Evolutionary conservation across 345 rosid species (phyloP).

Genomic region (Euclidium syriacum): DNA sequence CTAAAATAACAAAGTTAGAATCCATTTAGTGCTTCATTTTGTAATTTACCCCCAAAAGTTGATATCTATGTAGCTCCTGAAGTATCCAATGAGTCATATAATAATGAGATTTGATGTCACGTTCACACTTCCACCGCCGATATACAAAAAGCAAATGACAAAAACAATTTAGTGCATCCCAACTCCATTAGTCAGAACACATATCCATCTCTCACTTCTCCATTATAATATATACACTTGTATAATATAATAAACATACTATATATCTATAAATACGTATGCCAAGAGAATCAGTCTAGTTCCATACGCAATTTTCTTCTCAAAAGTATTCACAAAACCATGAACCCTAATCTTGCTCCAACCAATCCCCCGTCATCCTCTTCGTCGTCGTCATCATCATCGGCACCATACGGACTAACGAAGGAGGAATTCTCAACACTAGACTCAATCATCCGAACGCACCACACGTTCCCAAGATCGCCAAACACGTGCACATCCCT

Average conservation of each 20-base stretch:
- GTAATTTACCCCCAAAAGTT: neutral
- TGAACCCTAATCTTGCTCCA: constrained; percentile 16
- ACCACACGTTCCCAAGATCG: constrained; percentile 23
- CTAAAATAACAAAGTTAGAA: neutral
- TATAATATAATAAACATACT: neutral
- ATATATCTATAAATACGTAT: neutral
- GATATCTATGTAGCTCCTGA: constrained; percentile 14
- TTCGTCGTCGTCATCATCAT: neutral
- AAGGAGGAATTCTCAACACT: constrained; percentile 21
- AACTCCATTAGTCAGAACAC: constrained; percentile 24
- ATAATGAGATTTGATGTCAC: constrained; percentile 33
- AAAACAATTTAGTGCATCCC: constrained; percentile 29
- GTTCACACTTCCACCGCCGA: constrained; percentile 12
- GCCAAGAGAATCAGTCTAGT: constrained; percentile 22
- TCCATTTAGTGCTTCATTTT: neutral
- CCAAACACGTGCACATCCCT: constrained; percentile 29
- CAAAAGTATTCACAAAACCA: neutral
- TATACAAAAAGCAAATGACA: neutral
- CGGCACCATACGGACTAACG: constrained; percentile 20
- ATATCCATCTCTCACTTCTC: constrained; percentile 6
- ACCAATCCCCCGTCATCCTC: neutral
- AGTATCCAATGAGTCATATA: constrained; percentile 22
- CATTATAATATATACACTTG: neutral
- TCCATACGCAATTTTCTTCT: neutral
- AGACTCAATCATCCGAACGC: constrained; percentile 11